Conservation (phyloP, 169 alveolate genomes). For the Neospora caninum region DNA sequence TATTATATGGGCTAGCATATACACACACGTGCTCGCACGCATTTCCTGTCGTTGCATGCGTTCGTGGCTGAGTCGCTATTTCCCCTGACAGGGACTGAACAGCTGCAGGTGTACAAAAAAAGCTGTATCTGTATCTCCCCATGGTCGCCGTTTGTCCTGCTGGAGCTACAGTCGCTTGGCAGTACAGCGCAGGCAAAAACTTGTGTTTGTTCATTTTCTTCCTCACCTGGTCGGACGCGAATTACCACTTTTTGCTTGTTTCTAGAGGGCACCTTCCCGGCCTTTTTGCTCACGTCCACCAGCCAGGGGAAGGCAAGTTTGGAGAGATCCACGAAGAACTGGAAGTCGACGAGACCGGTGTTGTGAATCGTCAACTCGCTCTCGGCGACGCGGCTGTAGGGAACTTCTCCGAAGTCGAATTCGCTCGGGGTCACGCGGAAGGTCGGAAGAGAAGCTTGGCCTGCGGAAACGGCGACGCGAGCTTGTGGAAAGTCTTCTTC, state of each 20-base stretch:
- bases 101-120: no score
- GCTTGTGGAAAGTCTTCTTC: neutral
- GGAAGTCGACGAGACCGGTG: slow-evolving; percentile 91
- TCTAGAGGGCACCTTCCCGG: slow-evolving; percentile 88
- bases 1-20: no score
- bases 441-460: slow-evolving; percentile 75
- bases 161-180: no score
- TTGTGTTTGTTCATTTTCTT: neutral
- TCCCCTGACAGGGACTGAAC: no score
- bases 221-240: slow-evolving; percentile 82
- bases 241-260: slow-evolving; percentile 86
- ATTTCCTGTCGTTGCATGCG: no score
- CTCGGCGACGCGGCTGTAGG: slow-evolving; percentile 29
- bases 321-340: slow-evolving; percentile 84
- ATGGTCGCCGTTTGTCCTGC: no score
- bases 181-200: neutral
- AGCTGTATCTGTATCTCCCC: no score
- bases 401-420: slow-evolving; percentile 89
- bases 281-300: slow-evolving; percentile 84
- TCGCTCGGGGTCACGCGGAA: slow-evolving; percentile 83
- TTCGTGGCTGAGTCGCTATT: no score
- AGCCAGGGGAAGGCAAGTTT: slow-evolving; percentile 85
- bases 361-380: slow-evolving; percentile 86
- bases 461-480: neutral
- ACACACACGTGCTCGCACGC: no score